Conservation (phyloP, 257 asterid genomes). For the Fraxinus cuspidata region DNA sequence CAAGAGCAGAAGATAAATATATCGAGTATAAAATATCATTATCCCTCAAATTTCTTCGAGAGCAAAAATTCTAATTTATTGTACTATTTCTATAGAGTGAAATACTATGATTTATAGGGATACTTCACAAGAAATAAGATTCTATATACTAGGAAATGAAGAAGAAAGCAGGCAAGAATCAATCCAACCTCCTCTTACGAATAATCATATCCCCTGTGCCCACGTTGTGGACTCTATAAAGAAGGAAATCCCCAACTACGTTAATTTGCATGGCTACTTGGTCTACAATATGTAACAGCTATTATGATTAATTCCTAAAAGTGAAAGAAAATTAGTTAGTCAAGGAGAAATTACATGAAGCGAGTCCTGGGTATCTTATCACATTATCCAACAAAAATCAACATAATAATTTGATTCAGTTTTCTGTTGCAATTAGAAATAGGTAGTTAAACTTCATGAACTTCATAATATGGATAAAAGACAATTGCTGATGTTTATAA, state of each 20-base stretch:
- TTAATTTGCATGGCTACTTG: not conserved
- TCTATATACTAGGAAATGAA: no score
- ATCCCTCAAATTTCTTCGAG: not conserved
- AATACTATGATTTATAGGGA: no score
- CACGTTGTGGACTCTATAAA: not conserved
- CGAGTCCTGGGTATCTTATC: not conserved
- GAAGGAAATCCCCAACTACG: not conserved
- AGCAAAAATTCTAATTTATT: no score
- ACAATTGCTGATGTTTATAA: conserved; percentile 5
- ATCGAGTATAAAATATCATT: not conserved
- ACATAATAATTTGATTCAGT: not conserved
- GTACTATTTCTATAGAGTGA: no score
- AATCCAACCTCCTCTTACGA: not conserved
- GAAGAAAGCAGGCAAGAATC: no score
- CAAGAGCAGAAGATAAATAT: not conserved
- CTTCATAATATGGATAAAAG: not conserved
- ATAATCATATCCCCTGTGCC: not conserved
- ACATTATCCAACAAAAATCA: not conserved
- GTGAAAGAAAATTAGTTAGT: not conserved
- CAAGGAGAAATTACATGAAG: not conserved
- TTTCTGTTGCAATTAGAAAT: not conserved
- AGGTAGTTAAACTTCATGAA: conserved; percentile 1
- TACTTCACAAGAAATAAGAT: no score
- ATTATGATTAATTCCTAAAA: not conserved
- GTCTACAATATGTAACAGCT: not conserved